phyloP scores from a whole-genome alignment of 202 grass and related monocot species.

The Schoenoplectus tabernaemontani region DNA sequence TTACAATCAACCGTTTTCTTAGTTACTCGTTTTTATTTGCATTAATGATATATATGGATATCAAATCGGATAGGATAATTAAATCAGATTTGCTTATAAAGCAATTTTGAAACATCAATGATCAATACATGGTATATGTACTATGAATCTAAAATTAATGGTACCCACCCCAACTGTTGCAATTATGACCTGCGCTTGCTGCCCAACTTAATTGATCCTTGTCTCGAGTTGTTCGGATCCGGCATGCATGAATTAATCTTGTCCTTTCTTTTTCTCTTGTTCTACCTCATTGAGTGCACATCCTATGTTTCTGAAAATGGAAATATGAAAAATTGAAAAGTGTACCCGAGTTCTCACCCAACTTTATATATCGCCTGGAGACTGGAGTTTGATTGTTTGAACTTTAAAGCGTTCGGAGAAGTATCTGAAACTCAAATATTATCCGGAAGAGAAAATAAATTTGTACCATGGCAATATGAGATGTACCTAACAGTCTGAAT shows the following conservation, averaged over 20 bases:
- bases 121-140: not conserved
- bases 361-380: not conserved
- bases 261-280: too few relatives aligned
- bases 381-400: too few relatives aligned
- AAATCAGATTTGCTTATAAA: too few relatives aligned
- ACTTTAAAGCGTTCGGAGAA: too few relatives aligned
- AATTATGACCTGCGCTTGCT: not conserved
- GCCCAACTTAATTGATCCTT: not conserved
- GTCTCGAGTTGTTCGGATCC: not conserved
- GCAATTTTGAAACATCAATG: too few relatives aligned
- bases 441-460: not conserved
- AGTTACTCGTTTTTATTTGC: too few relatives aligned
- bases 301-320: slow-evolving; percentile 2
- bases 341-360: not conserved
- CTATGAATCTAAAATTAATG: not conserved
- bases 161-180: not conserved
- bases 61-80: too few relatives aligned
- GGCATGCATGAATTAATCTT: not conserved
- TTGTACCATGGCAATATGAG: too few relatives aligned
- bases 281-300: not conserved
- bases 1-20: too few relatives aligned
- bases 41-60: too few relatives aligned
- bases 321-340: not conserved
- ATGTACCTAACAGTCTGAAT: too few relatives aligned
- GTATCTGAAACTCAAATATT: not conserved